Evolutionary conservation across 805 yeast species (phyloP), one percentile per base, ranked within the genome.

Genomic region (Tetrapisispora pingtungensis): DNA sequence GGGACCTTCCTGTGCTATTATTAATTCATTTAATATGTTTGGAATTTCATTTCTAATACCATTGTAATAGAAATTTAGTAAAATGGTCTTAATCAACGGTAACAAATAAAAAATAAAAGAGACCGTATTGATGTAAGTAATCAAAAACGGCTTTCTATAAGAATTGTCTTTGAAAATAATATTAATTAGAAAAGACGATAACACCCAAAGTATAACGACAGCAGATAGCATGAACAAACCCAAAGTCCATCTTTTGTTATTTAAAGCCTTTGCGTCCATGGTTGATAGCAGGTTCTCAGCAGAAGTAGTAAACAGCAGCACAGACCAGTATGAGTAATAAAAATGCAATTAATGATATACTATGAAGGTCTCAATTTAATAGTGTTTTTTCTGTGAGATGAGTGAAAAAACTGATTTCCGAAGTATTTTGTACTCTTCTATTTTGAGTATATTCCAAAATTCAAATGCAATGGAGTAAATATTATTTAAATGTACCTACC

Each of bases 71-170:
- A 63, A 44, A 31, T 61, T 64, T 40, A 53, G 48, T 26, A 59
- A 51, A 48, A 77, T 74, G 1, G 36, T 42, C n/a, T 36, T 36
- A 12, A 42, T 24, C 26, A 42, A 32, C 1, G 93, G 90, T 36
- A 83, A 59, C 41, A 93, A 67, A 61, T 90, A 93, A 42, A 90
- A 69, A 7, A 78, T 71, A 61, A 93, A 93, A 4, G 93, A 76
- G 1, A 87, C 80, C 0, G 97, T 89, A 66, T 89, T 93, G 53
- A 90, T 64, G 67, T 90, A 93, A 2, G 98, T 93, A 53, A 93
- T 84, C 49, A 89, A 75, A 58, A 87, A 89, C 15, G 98, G 98
- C 64, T 93, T 93, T 40, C 87, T 66, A 62, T 87, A 93, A 24
- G 72, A 67, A 46, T 73, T 76, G 39, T 75, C 72, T 52, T 80